Base-by-base conservation (phyloP, 768 basidiomycete species). In the Lactarius hengduanensis region DNA sequence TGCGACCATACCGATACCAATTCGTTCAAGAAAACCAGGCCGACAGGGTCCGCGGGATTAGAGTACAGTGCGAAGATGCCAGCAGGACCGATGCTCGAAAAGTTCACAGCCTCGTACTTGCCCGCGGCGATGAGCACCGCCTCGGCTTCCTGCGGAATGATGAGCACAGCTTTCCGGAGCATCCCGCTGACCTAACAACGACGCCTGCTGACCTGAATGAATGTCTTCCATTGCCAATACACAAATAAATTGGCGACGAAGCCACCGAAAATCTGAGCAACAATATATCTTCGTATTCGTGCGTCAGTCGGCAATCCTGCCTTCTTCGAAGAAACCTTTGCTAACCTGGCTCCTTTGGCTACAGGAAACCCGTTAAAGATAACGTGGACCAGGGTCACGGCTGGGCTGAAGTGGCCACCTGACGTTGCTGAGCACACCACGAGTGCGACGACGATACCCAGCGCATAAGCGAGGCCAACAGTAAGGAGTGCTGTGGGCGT, bases 351-450 rank as follows among this genome's bases (percentile, higher is more conserved):
- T 4, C 82, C 86, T 64, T 86, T 89, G 55, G 72, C 61, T 15
- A 74, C 61, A 1, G 88, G 85, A 74, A 88, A 86, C 0, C 81
- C 81, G 66, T 77, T 83, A 78, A 84, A 83, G 16, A 88, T 11
- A 20, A 80, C 76, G 53, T 81, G 75, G 9, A 81, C 75, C 57
- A 89, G 76, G 3, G 87, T 86, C 26, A 90, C 79, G 57, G 83
- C 81, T 2, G 90, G 91, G 58, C 77, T 78, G 66, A 81, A 76
- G 71, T 81, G 80, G 1, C 78, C 78, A 10, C 79, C 78, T 0
- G 78, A 79, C 2, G 77, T 76, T 10, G 76, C 68, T 7, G 74
- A 71, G 50, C 72, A 77, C 2, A 76, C 71, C 30, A 75, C 67
- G 36, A 80, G 64, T 18, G 80, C 80, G 38, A 79, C 64, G 57